Evolutionary conservation across 805 yeast genomes (phyloP).

Genomic region (Debaryomyces hansenii): DNA sequence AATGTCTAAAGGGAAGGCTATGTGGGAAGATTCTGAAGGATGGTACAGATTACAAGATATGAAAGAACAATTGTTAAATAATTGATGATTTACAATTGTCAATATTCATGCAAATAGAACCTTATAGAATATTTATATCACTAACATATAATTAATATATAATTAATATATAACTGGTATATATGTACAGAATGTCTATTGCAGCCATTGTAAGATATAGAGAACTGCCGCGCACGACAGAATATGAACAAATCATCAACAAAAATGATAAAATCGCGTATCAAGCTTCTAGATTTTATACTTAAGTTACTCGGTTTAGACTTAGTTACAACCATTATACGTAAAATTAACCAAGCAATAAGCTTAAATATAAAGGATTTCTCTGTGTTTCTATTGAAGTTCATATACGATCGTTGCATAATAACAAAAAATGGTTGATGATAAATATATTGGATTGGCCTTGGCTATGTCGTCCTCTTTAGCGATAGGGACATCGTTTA

Average conservation of each 20-base stretch:
- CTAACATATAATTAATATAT: background rate
- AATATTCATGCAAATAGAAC: background rate
- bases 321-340: too few species aligned
- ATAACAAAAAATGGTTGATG: slow-evolving; percentile 53
- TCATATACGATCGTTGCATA: background rate
- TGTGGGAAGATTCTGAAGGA: slow-evolving; percentile 80
- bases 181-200: too few species aligned
- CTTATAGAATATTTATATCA: background rate
- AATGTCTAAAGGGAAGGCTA: slow-evolving; percentile 72
- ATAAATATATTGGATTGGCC: slow-evolving; percentile 85
- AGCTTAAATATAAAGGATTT: too few species aligned
- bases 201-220: too few species aligned
- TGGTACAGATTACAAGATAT: slow-evolving; percentile 64
- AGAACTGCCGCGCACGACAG: too few species aligned
- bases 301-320: too few species aligned
- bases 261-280: too few species aligned
- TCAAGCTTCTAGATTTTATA: too few species aligned
- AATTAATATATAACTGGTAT: too few species aligned
- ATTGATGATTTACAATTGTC: background rate
- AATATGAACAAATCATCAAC: too few species aligned
- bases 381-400: too few species aligned
- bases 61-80: slow-evolving; percentile 42
- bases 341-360: too few species aligned
- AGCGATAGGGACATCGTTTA: slow-evolving; percentile 89
- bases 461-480: slow-evolving; percentile 83